Base-by-base conservation (phyloP, 1,139 yeast genomes). In the Pichia sp. region DNA sequence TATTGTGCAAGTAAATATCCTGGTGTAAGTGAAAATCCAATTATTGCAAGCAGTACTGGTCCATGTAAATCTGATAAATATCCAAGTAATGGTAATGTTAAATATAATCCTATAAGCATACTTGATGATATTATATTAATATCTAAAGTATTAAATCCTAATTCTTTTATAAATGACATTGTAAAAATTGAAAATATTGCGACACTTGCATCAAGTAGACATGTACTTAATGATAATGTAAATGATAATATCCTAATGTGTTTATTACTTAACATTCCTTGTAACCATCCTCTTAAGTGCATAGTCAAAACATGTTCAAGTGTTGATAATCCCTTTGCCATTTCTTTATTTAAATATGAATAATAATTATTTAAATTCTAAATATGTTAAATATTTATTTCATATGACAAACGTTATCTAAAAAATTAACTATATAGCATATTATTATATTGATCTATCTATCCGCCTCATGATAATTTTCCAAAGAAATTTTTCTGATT, bases 51-150 rank as follows among this genome's bases (percentile, higher is more conserved):
- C 30, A 85, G 62, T 11, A 86, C 84, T 1, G 96, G 94, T 0
- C 97, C 96, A 61, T 84, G 86, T 30, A 80, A 70, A 64, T 92
- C 97, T 1, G 95, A 90, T 43, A 86, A 66, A 57, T 85, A 80
- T 0, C 98, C 98, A 43, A 90, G 68, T 0, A 83, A 63, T 0
- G 97, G 97, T 5, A 90, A 78, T 25, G 94, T 83, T 48, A 89
- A 66, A 64, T 92, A 92, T 80, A 87, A 81, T 2, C 97, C 97
- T 47, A 86, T 67, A 33, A 86, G 85, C 39, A 86, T 81, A 28
- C 79, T 71, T 38, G 90, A 83, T 6, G 95, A 86, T 25, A 92
- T 79, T 52, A 80, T 67, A 67, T 92, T 92, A 61, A 88, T 81
- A 58, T 87, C 79, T 49, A 86, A 70, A 56, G 86, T 86, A 1